Percentiles rank a stretch among this genome's conserved stretches.
Conservation (phyloP, 2,329 filamentous ascomycete species). For the Paramyrothecium roridum region DNA sequence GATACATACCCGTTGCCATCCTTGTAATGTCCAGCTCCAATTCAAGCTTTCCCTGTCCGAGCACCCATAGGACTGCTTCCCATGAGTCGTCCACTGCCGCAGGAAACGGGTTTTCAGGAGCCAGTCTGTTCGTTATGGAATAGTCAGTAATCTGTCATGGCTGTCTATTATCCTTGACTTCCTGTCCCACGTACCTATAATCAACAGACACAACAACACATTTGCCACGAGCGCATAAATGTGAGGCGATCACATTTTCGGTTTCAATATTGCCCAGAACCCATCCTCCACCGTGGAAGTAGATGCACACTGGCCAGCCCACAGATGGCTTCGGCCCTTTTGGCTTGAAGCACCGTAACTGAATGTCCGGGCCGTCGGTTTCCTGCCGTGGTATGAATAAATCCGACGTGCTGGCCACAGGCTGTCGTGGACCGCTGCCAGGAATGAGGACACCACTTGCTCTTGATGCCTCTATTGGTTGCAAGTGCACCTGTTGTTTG, state of each 20-base stretch:
- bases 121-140: conserved; percentile 33
- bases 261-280: conserved; percentile 55
- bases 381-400: conserved; percentile 37
- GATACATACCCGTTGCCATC: conserved; percentile 8
- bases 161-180: too few relatives aligned
- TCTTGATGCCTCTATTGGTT: conserved; percentile 49
- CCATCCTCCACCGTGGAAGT: conserved; percentile 58
- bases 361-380: conserved; percentile 44
- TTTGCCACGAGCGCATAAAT: conserved; percentile 45
- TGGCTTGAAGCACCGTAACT: conserved; percentile 49
- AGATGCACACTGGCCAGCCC: conserved; percentile 55
- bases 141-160: neutral
- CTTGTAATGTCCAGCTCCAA: conserved; percentile 35
- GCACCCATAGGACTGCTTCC: conserved; percentile 49
- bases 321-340: conserved; percentile 32
- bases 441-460: conserved; percentile 49
- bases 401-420: conserved; percentile 44
- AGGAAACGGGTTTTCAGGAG: conserved; percentile 54
- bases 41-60: conserved; percentile 18
- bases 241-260: conserved; percentile 54
- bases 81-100: conserved; percentile 55
- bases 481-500: conserved; percentile 51
- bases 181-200: conserved; percentile 39
- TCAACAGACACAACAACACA: conserved; percentile 54
- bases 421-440: conserved; percentile 44